These are phyloP conservation scores for Ramalina peruviana DNA, from an alignment of 495 filamentous ascomycete genomes.

Conservation along the genomic window DNA sequence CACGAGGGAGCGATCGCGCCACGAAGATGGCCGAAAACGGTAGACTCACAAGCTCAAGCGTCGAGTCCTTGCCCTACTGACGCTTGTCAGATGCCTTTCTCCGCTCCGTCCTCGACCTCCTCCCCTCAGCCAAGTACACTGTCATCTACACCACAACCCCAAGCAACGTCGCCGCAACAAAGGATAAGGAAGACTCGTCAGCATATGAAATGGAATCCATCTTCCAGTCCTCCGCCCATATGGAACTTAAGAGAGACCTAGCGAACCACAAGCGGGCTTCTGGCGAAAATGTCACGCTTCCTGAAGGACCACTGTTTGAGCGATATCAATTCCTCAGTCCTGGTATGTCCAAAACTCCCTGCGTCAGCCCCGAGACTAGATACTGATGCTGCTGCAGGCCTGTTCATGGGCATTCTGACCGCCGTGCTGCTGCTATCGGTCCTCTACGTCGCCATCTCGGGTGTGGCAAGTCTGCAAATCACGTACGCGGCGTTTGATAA, in stretches of 20 bases:
- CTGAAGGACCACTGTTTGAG: constrained; percentile 57
- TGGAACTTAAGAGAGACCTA: constrained; percentile 46
- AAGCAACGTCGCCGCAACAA: not conserved
- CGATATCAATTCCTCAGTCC: constrained; percentile 85
- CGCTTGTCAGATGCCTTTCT: constrained; percentile 42
- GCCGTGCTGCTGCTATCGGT: constrained; percentile 56
- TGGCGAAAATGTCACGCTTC: constrained; percentile 19
- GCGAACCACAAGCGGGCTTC: constrained; percentile 20
- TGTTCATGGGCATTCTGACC: constrained; percentile 72
- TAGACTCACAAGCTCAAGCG: constrained; percentile 7
- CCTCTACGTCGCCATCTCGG: constrained; percentile 60
- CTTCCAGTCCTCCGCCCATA: constrained; percentile 36
- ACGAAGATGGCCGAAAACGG: constrained; percentile 35
- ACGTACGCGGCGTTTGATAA: constrained; percentile 92
- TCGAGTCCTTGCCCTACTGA: not conserved
- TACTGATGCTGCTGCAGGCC: constrained; percentile 30
- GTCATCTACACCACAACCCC: constrained; percentile 46
- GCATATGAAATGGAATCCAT: constrained; percentile 38
- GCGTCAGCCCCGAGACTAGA: not conserved
- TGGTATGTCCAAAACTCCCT: constrained; percentile 19
- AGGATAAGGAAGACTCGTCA: constrained; percentile 18
- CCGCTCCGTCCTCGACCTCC: constrained; percentile 38
- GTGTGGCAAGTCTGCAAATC: constrained; percentile 67
- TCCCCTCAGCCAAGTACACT: constrained; percentile 43
- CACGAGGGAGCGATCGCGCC: constrained; percentile 24